Base-by-base conservation (phyloP, 2,329 filamentous ascomycete species). In the Beauveria brongniartii region DNA sequence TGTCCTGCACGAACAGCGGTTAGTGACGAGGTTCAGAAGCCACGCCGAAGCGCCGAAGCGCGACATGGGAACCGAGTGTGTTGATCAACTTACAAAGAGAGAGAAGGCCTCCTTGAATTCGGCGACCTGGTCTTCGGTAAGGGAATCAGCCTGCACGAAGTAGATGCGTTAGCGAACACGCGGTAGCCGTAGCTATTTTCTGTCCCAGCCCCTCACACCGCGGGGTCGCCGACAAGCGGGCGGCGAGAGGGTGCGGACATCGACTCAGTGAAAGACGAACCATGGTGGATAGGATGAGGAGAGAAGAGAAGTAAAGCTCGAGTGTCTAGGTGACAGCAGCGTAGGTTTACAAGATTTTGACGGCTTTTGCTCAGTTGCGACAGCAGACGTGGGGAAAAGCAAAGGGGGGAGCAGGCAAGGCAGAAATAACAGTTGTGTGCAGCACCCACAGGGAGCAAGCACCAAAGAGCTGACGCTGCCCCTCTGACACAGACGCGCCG, bases 31-130 rank as follows among this genome's bases (percentile, higher is more conserved):
- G 63, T 63, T 65, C 61, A 14, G 28, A 56, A 54, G 57, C 7
- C n/a, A 47, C 34, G 18, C 34, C 37, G 6, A 40, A 18, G 47
- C 30, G 43, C 43, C 9, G 16, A 41, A 47, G 63, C 28, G 40
- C 59, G 14, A 64, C 55, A 53, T 37, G 55, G 12, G 8, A 37
- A 7, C 14, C 18, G 24, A 16, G 40, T 37, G 44, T 46, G 12
- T 40, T 57, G 22, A 48, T 51, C 18, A 26, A 79, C 94, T 88
- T 88, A 99, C 94, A 80, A 99, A 99, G 68, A 99, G 91, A 77
- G 94, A 99, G 82, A 99, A 99, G 61, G 94, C 94, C 83, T 99
- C 94, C 90, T 97, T 99, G 85, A 97, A 99, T 83, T 99, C 94
- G 76, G 94, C 97, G 77, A 99, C 94, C 86, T 99, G 94, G 82